phyloP scores from a whole-genome alignment of 345 rosid species.

The Salix viminalis region DNA sequence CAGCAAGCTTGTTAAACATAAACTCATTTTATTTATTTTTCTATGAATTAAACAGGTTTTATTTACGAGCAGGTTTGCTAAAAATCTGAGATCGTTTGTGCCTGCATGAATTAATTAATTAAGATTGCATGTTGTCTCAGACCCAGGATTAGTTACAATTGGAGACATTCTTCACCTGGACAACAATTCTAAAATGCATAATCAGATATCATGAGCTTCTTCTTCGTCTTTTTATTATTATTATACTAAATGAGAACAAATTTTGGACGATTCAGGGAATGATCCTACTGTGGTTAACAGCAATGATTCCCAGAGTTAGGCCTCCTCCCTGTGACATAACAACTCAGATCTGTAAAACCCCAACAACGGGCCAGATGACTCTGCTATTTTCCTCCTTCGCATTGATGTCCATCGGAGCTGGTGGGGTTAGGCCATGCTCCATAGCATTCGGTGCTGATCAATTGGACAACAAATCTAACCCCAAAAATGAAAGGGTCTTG shows the following conservation, averaged over 20 bases:
- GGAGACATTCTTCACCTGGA: no score
- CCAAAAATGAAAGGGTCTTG: slow-evolving; percentile 40
- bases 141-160: no score
- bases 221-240: background rate
- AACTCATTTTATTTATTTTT: no score
- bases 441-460: slow-evolving; percentile 79
- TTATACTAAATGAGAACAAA: slow-evolving; percentile 11
- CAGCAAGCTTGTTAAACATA: no score
- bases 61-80: no score
- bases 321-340: slow-evolving; percentile 50
- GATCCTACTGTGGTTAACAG: slow-evolving; percentile 68
- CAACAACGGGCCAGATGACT: slow-evolving; percentile 53
- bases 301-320: slow-evolving; percentile 55
- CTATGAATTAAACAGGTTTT: no score
- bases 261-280: slow-evolving; percentile 36
- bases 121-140: no score
- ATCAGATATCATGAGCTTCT: slow-evolving; percentile 35
- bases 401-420: slow-evolving; percentile 61
- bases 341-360: slow-evolving; percentile 33
- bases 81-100: no score
- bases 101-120: no score
- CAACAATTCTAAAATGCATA: background rate
- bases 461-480: slow-evolving; percentile 51
- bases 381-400: slow-evolving; percentile 42
- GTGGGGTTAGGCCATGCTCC: slow-evolving; percentile 73